Evolutionary conservation across 257 asterid genomes (phyloP).

Genomic region (Phtheirospermum japonicum): DNA sequence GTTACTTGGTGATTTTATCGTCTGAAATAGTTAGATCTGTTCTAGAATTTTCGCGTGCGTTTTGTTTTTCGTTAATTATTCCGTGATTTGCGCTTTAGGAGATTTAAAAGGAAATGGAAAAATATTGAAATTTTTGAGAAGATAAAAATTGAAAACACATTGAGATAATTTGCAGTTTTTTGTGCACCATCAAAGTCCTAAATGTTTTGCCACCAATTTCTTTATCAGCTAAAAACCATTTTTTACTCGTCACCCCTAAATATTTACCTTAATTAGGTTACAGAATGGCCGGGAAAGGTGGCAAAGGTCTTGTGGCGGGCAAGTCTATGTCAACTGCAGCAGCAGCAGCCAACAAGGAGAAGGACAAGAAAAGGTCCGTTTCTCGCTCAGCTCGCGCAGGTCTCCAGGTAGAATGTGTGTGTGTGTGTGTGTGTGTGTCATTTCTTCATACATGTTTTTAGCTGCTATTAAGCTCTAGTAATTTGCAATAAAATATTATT

Average conservation of each 20-base stretch:
- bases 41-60: background rate
- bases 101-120: too few species aligned
- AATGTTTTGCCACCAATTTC: slow-evolving; percentile 9
- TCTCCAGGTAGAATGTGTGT: slow-evolving; percentile 76
- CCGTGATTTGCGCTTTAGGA: too few species aligned
- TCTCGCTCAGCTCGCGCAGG: slow-evolving; percentile 93
- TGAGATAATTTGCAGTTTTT: too few species aligned
- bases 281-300: slow-evolving; percentile 92
- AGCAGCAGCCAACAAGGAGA: slow-evolving; percentile 77
- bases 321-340: slow-evolving; percentile 81
- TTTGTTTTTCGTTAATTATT: too few species aligned
- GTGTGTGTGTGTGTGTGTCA: too few species aligned
- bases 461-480: too few species aligned
- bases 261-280: slow-evolving; percentile 1
- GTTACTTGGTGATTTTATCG: background rate
- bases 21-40: slow-evolving; percentile 28
- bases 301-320: slow-evolving; percentile 88
- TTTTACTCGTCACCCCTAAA: background rate
- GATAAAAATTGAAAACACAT: too few species aligned
- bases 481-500: too few species aligned
- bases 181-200: too few species aligned
- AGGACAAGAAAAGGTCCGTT: slow-evolving; percentile 73
- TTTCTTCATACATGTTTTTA: too few species aligned
- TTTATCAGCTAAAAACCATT: background rate
- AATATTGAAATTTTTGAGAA: too few species aligned